Evolutionary conservation across 2,329 filamentous ascomycete genomes (phyloP), one percentile per base, ranked within the genome.

Genomic region (Mycosphaerelloides madeirae): DNA sequence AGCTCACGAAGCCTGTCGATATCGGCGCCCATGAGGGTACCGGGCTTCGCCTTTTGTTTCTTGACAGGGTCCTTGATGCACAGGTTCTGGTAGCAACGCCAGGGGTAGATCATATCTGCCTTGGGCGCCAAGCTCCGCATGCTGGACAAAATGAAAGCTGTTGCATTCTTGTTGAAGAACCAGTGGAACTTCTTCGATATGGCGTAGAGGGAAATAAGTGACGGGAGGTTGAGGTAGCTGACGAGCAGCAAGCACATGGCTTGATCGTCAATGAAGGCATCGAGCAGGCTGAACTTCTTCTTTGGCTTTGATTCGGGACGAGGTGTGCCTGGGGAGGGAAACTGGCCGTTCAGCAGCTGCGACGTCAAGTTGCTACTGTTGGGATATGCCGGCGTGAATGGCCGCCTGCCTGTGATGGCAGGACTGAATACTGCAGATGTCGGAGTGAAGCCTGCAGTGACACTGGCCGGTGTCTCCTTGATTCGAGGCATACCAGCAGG

Each of bases 191-290:
- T 70, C 43, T 72, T 77, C 61, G 78, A 84, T 53, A 80, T 77
- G 52, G 75, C 70, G 68, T 85, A 87, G 28, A 89, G 71, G 34
- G 69, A 74, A 47, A 88, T 61, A 6, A 89, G 68, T 41, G 83
- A 79, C 12, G 67, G 58, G 0, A 78, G 65, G 6, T 64, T 61
- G 15, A 87, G 71, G 46, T 77, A 69, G 52, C 73, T 71, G 46
- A 76, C 74, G 6, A 86, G 57, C 38, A 75, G 67, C 36, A 81
- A 67, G 34, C 75, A 65, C 3, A 87, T 65, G 41, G 81, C 76
- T 3, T 74, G 52, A 44, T 65, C 53, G 1, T 53, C 46, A 38
- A 58, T 50, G 35, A 69, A 54, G 3, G 59, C 59, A 22, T 58
- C 50, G 38, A 70, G 52, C 20, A 70, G 46, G 46, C 57, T 65